Percentiles rank a stretch among this genome's conserved stretches.
These are phyloP conservation scores for Boletus barrowsii DNA, from an alignment of 768 basidiomycete genomes.

Conservation along the genomic window DNA sequence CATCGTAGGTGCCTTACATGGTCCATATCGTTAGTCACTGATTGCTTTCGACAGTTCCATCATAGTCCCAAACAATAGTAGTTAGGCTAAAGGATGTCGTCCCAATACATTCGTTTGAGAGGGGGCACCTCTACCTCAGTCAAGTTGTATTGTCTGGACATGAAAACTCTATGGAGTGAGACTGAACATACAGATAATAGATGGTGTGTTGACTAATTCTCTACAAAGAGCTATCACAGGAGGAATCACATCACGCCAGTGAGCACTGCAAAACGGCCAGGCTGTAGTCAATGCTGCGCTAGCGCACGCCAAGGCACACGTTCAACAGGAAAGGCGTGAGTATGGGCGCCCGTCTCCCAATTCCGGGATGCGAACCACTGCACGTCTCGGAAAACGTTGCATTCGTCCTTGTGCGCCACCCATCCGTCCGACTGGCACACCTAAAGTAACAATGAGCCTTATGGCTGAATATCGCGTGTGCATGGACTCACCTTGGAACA, in stretches of 20 bases:
- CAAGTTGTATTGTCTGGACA: background rate
- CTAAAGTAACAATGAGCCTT: conserved; percentile 14
- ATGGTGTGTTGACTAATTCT: conserved; percentile 1
- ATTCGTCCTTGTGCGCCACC: conserved; percentile 22
- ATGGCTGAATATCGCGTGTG: background rate
- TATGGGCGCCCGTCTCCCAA: conserved; percentile 20
- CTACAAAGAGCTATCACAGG: background rate
- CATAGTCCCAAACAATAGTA: conserved; percentile 28
- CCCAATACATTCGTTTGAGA: conserved; percentile 8
- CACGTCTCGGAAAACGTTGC: conserved; percentile 24
- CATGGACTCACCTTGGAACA: conserved; percentile 26
- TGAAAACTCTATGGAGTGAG: background rate
- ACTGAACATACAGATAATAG: background rate
- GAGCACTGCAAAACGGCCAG: background rate
- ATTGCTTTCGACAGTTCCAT: conserved; percentile 24
- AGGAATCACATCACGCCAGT: background rate
- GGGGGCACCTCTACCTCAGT: background rate
- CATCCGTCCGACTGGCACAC: conserved; percentile 23
- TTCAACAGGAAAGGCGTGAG: conserved; percentile 21
- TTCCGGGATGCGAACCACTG: conserved; percentile 30
- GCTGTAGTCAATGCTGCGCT: conserved; percentile 6
- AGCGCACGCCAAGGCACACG: conserved; percentile 13
- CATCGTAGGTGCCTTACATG: conserved; percentile 51
- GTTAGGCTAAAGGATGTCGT: background rate
- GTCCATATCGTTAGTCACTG: background rate